Evolutionary conservation across 2,329 filamentous ascomycete species (phyloP), one percentile per base, ranked within the genome.

Genomic region (Alternaria gaisen): DNA sequence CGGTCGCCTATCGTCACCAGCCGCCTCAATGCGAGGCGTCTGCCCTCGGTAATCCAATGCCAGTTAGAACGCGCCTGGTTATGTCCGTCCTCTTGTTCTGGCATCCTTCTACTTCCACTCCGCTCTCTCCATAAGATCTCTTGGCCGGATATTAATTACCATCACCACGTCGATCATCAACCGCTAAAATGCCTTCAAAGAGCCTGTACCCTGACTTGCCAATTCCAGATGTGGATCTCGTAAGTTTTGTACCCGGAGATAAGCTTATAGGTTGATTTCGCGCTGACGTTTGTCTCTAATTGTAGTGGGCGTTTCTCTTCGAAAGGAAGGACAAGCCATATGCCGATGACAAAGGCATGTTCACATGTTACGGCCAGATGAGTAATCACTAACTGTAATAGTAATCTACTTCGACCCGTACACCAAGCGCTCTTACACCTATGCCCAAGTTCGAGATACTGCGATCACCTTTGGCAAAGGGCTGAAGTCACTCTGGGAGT

Each of bases 381-480:
- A 20, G 12, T 38, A 36, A 41, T 70, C 47, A 71, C 56, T 43
- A 36, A 50, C 10, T 1, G 18, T 20, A 11, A 36, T 74, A 95
- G 93, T 90, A 44, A 89, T 97, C 71, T 91, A 93, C 77, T 85
- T 89, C 69, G 93, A 96, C 79, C 86, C 88, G 61, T 88, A 91
- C 63, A 91, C 91, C 3, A 83, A 85, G 53, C 83, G 87, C 22
- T 80, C 82, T 34, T 93, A 97, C 79, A 96, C 89, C 46, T 94
- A 87, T 76, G 83, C 83, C 32, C 84, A 92, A 64, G 80, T 92
- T 58, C 89, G 87, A 70, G 82, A 83, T 62, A 83, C 87, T 16
- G 90, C 92, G 1, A 80, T 88, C 40, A 86, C 88, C n/a, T 96
- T 97, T 68, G 94, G 92, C 52, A 88, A 90, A 66, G 94, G 92